A percentile compares a stretch with the other conserved stretches of the same genome.
Conservation (phyloP, 805 yeast genomes). For the Starmerella ratchasimensis region DNA sequence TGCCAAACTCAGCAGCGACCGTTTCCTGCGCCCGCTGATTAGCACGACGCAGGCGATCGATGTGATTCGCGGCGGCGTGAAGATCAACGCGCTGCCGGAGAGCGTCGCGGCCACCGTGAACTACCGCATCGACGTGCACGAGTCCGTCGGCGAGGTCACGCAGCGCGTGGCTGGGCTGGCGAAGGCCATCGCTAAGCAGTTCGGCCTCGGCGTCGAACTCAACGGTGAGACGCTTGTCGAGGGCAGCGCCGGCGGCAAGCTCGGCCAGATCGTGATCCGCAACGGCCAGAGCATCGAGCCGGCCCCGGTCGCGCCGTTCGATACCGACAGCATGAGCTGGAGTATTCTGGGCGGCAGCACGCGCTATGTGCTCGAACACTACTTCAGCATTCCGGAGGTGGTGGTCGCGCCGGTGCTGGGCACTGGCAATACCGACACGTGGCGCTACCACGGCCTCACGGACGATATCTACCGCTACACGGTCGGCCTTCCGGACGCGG, state of each 20-base stretch:
- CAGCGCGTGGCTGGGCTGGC: slow-evolving; percentile 29
- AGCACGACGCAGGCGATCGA: slow-evolving; percentile 56
- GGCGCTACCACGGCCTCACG: slow-evolving; percentile 48
- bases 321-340: slow-evolving; percentile 33
- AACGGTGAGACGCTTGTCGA: slow-evolving; percentile 21
- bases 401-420: slow-evolving; percentile 43
- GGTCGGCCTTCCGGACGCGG: slow-evolving; percentile 11
- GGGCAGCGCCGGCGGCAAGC: slow-evolving; percentile 30
- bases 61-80: slow-evolving; percentile 55
- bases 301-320: slow-evolving; percentile 40
- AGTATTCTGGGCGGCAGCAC: slow-evolving; percentile 45
- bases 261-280: slow-evolving; percentile 26
- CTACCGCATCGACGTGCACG: slow-evolving; percentile 51
- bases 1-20: not conserved
- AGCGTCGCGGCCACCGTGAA: slow-evolving; percentile 40
- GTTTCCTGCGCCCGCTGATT: slow-evolving; percentile 1
- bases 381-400: slow-evolving; percentile 27
- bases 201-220: slow-evolving; percentile 32
- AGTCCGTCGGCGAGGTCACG: slow-evolving; percentile 33
- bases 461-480: slow-evolving; percentile 43
- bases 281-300: slow-evolving; percentile 31
- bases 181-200: slow-evolving; percentile 31
- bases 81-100: slow-evolving; percentile 67
- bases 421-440: slow-evolving; percentile 64
- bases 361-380: slow-evolving; percentile 42